Percentiles rank a stretch among this genome's conserved stretches.
phyloP scores from a whole-genome alignment of 2,329 filamentous ascomycete species.

The Colletotrichum agaves region DNA sequence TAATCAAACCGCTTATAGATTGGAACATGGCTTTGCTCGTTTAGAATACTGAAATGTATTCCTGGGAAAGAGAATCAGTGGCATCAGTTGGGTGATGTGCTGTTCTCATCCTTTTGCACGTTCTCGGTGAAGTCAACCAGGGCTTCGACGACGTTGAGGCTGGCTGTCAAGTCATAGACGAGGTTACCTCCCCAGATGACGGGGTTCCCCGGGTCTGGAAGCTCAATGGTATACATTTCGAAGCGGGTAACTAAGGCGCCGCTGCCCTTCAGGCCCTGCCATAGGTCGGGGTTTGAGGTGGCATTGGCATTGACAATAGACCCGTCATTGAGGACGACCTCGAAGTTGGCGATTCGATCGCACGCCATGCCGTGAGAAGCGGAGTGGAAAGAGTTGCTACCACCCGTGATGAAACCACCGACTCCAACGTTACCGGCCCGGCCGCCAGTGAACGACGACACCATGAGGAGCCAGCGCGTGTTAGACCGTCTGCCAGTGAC shows the following conservation, averaged over 20 bases:
- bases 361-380: slow-evolving; percentile 56
- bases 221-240: slow-evolving; percentile 47
- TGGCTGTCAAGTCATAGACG: slow-evolving; percentile 40
- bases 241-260: slow-evolving; percentile 50
- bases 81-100: slow-evolving; percentile 31
- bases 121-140: slow-evolving; percentile 47
- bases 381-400: slow-evolving; percentile 51
- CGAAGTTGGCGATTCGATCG: slow-evolving; percentile 55
- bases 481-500: slow-evolving; percentile 52
- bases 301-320: slow-evolving; percentile 54
- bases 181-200: slow-evolving; percentile 48
- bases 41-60: too few species aligned
- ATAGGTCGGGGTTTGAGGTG: slow-evolving; percentile 54
- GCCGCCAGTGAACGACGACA: slow-evolving; percentile 48
- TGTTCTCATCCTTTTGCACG: slow-evolving; percentile 46
- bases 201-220: slow-evolving; percentile 41
- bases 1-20: too few species aligned
- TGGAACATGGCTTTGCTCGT: too few species aligned
- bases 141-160: slow-evolving; percentile 43
- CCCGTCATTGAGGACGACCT: slow-evolving; percentile 60
- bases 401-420: slow-evolving; percentile 49
- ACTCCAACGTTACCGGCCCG: slow-evolving; percentile 50
- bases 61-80: too few species aligned
- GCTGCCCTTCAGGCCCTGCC: slow-evolving; percentile 59
- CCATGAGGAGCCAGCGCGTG: slow-evolving; percentile 46